phyloP scores from a whole-genome alignment of 75 land plant genomes.

The Cunninghamia lanceolata region DNA sequence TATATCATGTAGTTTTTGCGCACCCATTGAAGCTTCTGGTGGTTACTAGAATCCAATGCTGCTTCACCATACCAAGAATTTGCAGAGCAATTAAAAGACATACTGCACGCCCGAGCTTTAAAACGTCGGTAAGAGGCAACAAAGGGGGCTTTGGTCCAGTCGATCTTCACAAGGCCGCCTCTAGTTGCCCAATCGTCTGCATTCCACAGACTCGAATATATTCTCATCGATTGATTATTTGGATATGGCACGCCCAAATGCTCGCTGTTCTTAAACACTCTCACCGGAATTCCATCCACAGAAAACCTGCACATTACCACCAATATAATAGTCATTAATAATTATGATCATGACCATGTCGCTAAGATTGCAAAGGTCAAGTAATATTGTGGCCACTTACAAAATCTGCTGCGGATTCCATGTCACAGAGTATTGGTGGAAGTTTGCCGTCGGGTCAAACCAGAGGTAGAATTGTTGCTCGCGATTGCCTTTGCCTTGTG shows the following conservation, averaged over 20 bases:
- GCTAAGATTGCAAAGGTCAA: too few relatives aligned
- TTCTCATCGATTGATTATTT: too few relatives aligned
- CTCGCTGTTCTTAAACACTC: too few relatives aligned
- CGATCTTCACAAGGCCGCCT: too few relatives aligned
- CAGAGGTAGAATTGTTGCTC: conserved; percentile 17
- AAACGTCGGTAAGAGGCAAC: too few relatives aligned
- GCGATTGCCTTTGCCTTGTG: conserved; percentile 21
- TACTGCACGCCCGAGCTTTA: conserved; percentile 41
- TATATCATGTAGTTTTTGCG: not conserved
- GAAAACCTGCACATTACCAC: conserved; percentile 19
- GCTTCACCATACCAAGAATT: not conserved
- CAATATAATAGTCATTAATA: too few relatives aligned
- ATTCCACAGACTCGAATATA: too few relatives aligned
- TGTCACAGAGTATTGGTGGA: not conserved
- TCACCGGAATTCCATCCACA: conserved; percentile 24
- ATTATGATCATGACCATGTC: not conserved
- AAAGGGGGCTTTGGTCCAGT: too few relatives aligned
- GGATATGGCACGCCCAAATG: too few relatives aligned
- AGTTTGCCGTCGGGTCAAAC: not conserved
- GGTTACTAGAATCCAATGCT: not conserved
- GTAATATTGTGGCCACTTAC: not conserved
- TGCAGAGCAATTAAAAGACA: not conserved
- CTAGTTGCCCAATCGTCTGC: too few relatives aligned
- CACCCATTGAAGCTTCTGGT: not conserved
- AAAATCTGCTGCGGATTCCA: not conserved